Evolutionary conservation across 306 rosid genomes (phyloP).

Genomic region (Arachis hypogaea): DNA sequence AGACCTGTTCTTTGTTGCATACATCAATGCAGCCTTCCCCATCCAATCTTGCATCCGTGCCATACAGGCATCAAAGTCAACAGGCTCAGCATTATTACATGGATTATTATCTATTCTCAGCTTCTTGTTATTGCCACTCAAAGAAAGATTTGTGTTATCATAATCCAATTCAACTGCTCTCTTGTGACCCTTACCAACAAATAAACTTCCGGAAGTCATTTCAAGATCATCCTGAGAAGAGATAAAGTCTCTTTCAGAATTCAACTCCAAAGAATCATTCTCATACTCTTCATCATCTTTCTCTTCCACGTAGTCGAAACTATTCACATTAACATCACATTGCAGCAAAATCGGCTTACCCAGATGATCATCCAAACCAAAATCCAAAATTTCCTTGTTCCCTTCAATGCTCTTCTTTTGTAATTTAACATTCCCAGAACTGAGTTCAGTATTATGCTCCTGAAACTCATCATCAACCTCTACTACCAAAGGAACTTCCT

Average conservation of each 20-base stretch:
- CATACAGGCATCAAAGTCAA: slow-evolving; percentile 61
- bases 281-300: slow-evolving; percentile 44
- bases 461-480: slow-evolving; percentile 45
- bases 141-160: slow-evolving; percentile 55
- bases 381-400: slow-evolving; percentile 53
- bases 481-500: slow-evolving; percentile 45
- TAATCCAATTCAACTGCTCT: slow-evolving; percentile 61
- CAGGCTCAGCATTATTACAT: slow-evolving; percentile 50
- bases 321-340: slow-evolving; percentile 53
- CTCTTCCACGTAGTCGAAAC: slow-evolving; percentile 40
- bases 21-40: slow-evolving; percentile 65
- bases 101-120: slow-evolving; percentile 57
- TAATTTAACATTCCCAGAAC: slow-evolving; percentile 52
- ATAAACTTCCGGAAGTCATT: slow-evolving; percentile 56
- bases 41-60: slow-evolving; percentile 65
- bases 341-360: slow-evolving; percentile 54
- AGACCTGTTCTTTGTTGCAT: slow-evolving; percentile 60
- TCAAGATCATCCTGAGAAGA: slow-evolving; percentile 67
- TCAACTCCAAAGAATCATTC: slow-evolving; percentile 37
- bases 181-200: slow-evolving; percentile 74
- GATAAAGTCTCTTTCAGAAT: slow-evolving; percentile 58
- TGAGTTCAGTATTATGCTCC: slow-evolving; percentile 59
- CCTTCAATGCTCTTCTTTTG: neutral
- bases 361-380: slow-evolving; percentile 47
- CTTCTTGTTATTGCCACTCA: slow-evolving; percentile 62